Base-by-base conservation (phyloP, 768 basidiomycete species). In the Hebeloma cylindrosporum region DNA sequence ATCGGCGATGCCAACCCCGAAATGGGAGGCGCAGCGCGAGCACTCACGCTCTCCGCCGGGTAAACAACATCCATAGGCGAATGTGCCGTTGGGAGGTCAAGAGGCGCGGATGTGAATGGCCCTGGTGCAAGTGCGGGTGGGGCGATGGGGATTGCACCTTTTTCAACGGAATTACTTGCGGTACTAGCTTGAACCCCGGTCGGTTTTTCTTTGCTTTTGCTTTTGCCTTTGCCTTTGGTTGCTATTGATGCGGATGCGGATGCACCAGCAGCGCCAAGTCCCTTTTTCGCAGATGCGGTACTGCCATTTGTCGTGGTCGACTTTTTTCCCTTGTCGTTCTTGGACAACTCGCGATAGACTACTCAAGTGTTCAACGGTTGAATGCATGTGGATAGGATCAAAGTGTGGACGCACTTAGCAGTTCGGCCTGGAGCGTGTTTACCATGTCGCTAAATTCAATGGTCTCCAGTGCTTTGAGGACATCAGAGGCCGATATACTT, bases 401-500 rank as follows among this genome's bases (percentile, higher is more conserved):
- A 7, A 14, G 17, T 18, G 2, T 17, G 62, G 21, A 67, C 75
- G 50, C 45, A 84, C 90, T 67, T 47, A 75, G 67, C 7, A 92
- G 74, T 59, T 92, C 88, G 0, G 57, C 65, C 48, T 85, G 80
- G 3, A 90, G 70, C 31, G 69, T 67, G 25, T 79, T 76, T 0
- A 82, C 76, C 31, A 90, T 67, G 58, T 90, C 87, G 2, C 79
- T 77, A 52, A 92, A 83, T 52, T 90, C 84, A 26, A 90, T 76
- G 43, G 79, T 68, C 58, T 92, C 89, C 7, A 93, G 74, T 0
- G 89, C 93, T 59, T 86, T 89, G 50, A 94, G 78, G 0, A 96
- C 90, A 59, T 95, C 93, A 0, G 91, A 83, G 0, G 91, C 90
- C 4, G 90, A 86, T 31, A 94, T 87, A 45, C 86, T 87, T 64